Base-by-base conservation (phyloP, 768 basidiomycete genomes). In the Hypsizygus marmoreus region DNA sequence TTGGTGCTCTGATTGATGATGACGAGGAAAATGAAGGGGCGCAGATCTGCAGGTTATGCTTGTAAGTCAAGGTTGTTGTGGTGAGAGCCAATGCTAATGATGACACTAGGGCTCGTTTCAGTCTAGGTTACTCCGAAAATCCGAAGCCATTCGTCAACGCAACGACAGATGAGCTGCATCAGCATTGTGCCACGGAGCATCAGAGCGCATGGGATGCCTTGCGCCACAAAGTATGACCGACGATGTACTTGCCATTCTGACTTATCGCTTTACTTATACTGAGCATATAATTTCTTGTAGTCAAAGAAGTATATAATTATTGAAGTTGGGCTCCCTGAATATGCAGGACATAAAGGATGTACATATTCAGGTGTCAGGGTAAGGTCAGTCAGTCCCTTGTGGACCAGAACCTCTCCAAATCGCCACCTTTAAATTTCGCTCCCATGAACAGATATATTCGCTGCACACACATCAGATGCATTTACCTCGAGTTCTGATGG, bases 181-280 rank as follows among this genome's bases (percentile, higher is more conserved):
- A 56, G 31, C 82, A 84, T 53, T 79, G 75, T 56, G 59, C 65
- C 51, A 61, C 55, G 11, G 73, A 76, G 49, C 82, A 84, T 40
- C 70, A 69, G 4, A 51, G 64, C 3, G 75, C 71, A 13, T 84
- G 81, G 80, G 60, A 72, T n/a, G 58, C 60, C 20, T 51, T 78
- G 26, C 72, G 71, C 24, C 39, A 31, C 29, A 40, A 37, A 35
- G 40, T 50, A 24, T 57, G 22, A 50, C n/a, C 9, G 28, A 28
- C 28, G 22, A 33, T 34, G 23, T 29, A 29, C 26, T 36, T 36
- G 20, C 34, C n/a, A 11, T 9, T 25, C 22, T 33, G 24, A 29
- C 24, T 33, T 35, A 10, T 14, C 31, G n/a, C 5, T 11, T 25
- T 23, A 33, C 25, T 6, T 34, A 37, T 31, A 45, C 36, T 28